Evolutionary conservation across 345 rosid species (phyloP), one percentile per base, ranked within the genome.

Genomic region (Raphanus raphanistrum): DNA sequence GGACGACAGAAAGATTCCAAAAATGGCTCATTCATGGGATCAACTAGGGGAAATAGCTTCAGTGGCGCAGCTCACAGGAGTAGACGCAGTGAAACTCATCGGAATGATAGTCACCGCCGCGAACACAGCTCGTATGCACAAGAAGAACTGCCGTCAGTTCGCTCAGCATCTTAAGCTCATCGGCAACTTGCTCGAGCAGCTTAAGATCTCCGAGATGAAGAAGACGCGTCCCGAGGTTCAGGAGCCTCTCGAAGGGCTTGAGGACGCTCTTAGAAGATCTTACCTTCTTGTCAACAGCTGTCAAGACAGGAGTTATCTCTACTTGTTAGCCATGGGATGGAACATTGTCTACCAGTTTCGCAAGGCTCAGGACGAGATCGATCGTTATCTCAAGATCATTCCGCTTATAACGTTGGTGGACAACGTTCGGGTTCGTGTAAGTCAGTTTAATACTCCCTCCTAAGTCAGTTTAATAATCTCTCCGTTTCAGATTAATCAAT

Each of bases 261-360:
- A 94, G 78, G 98, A 94, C 38, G 89, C 97, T 0, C 82, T 94
- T 66, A 85, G 98, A 76, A 87, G 97, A 84, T 84, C 97, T 66
- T 94, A 84, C 80, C 60, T 88, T 59, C 65, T 92, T 79, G 95
- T 94, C 21, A 86, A 90, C 15, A 94, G 95, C 32, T 94, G 98
- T 68, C 97, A 90, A 76, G 98, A 94, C 57, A 76, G 87, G 74
- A 94, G 98, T 70, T 94, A 87, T 80, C 89, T 94, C 13, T 94
- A 94, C 79, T 82, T 94, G 86, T 85, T 94, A 66, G 98, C 98
- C 13, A 92, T 92, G 98, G 98, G 98, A 0, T 94, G 98, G 98
- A 94, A 89, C 89, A 92, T 94, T 31, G 98, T 94, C 26, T 90
- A 92, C 45, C 98, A 94, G 82, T 94, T 94, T 79, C 78, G 97